Percentiles rank a stretch among this genome's conserved stretches.
These are phyloP conservation scores for Cerioporus squamosus DNA, from an alignment of 1,284 basidiomycete genomes.

Conservation along the genomic window DNA sequence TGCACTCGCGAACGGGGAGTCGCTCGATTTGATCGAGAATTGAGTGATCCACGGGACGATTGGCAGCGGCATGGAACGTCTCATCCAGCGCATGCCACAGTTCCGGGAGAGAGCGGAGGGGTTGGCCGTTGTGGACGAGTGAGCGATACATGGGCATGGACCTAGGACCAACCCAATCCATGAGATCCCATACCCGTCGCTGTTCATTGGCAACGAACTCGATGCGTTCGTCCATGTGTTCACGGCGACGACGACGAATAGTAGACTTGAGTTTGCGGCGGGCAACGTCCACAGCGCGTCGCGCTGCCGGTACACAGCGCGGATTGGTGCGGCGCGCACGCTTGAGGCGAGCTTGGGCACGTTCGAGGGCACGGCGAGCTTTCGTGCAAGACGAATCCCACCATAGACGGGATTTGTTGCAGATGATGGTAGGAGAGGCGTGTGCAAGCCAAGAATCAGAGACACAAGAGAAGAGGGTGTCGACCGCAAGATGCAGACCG, in stretches of 20 bases:
- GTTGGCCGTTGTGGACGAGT: constrained; percentile 6
- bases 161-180: constrained; percentile 2
- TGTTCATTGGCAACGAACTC: background rate
- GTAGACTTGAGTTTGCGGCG: constrained; percentile 1
- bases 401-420: constrained; percentile 2
- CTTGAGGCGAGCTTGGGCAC: background rate
- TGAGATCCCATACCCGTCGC: constrained; percentile 6
- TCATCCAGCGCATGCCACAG: too few relatives aligned
- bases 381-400: constrained; percentile 1
- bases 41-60: too few relatives aligned
- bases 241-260: background rate
- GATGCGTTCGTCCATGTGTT: constrained; percentile 7
- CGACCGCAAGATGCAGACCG: background rate
- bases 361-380: background rate
- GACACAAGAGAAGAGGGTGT: background rate
- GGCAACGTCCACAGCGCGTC: background rate
- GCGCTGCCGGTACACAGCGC: background rate
- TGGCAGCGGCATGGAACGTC: too few relatives aligned
- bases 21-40: too few relatives aligned
- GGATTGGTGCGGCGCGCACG: background rate
- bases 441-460: background rate
- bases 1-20: too few relatives aligned
- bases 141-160: constrained; percentile 6
- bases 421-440: background rate
- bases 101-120: background rate